These are phyloP conservation scores for Penicillium fuscoglaucum DNA, from an alignment of 2,329 filamentous ascomycete species.

Conservation along the genomic window DNA sequence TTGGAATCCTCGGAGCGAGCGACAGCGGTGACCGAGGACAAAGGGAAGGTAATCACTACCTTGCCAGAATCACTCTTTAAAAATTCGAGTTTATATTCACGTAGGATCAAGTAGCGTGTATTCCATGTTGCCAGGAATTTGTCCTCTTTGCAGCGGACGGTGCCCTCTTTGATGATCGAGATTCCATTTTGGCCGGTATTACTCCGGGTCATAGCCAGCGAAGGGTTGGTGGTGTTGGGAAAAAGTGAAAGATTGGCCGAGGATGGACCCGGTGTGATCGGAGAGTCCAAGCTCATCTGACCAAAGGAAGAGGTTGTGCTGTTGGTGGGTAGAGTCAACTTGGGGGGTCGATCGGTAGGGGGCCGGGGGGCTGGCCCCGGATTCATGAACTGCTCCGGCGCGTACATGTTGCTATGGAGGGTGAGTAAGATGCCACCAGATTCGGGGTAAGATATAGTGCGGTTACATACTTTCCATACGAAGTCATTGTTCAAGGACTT, in stretches of 20 bases:
- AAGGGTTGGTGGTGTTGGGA: slow-evolving; percentile 70
- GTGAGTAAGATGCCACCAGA: slow-evolving; percentile 5
- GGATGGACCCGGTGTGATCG: slow-evolving; percentile 53
- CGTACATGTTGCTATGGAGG: slow-evolving; percentile 54
- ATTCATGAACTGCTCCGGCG: slow-evolving; percentile 82
- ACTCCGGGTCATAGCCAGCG: slow-evolving; percentile 61
- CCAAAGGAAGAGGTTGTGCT: slow-evolving; percentile 64
- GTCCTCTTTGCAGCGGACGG: slow-evolving; percentile 72
- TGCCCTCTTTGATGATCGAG: slow-evolving; percentile 68
- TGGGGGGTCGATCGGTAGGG: slow-evolving; percentile 72
- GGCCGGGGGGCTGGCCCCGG: slow-evolving; percentile 91
- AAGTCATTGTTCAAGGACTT: slow-evolving; percentile 29
- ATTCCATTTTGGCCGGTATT: slow-evolving; percentile 65
- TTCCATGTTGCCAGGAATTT: slow-evolving; percentile 78
- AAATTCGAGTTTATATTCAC: slow-evolving; percentile 92
- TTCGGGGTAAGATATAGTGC: background rate
- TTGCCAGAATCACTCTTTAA: slow-evolving; percentile 89
- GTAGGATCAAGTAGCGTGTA: slow-evolving; percentile 85
- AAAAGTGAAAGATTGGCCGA: slow-evolving; percentile 58
- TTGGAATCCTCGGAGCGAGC: slow-evolving; percentile 87
- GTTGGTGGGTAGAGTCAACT: slow-evolving; percentile 73
- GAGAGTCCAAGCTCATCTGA: slow-evolving; percentile 69
- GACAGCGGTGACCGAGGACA: slow-evolving; percentile 87
- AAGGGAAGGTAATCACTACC: slow-evolving; percentile 77
- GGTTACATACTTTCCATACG: slow-evolving; percentile 39